phyloP scores from a whole-genome alignment of 768 basidiomycete genomes.

The Lactarius evosmus region DNA sequence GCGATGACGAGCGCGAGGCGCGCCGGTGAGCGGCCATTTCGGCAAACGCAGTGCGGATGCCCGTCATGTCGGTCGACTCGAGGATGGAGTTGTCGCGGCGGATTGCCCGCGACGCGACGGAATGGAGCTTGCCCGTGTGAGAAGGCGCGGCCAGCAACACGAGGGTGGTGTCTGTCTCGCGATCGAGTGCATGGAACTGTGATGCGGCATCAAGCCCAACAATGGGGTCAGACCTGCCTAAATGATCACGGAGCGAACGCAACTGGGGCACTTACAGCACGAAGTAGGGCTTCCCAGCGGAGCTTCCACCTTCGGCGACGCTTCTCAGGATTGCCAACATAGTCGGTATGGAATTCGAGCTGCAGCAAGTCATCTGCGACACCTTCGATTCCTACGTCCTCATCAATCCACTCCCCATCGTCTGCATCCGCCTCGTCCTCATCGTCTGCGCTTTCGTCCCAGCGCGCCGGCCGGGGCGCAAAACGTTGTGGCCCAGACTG shows the following conservation, averaged over 20 bases:
- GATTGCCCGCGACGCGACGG: slow-evolving; percentile 64
- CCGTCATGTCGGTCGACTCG: slow-evolving; percentile 48
- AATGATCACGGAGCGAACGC: slow-evolving; percentile 25
- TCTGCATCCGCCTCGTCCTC: slow-evolving; percentile 34
- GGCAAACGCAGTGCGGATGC: slow-evolving; percentile 56
- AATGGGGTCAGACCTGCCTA: slow-evolving; percentile 36
- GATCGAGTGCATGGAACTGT: slow-evolving; percentile 77
- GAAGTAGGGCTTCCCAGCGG: slow-evolving; percentile 70
- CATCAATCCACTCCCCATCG: slow-evolving; percentile 43
- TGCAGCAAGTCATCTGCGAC: slow-evolving; percentile 71
- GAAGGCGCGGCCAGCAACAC: slow-evolving; percentile 71
- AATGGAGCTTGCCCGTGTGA: slow-evolving; percentile 62
- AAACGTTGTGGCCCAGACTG: slow-evolving; percentile 28
- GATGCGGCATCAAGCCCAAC: slow-evolving; percentile 22
- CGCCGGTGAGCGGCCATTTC: slow-evolving; percentile 56
- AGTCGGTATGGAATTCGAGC: slow-evolving; percentile 73
- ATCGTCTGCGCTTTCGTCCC: slow-evolving; percentile 42
- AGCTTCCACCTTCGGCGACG: slow-evolving; percentile 69
- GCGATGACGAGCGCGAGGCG: slow-evolving; percentile 47
- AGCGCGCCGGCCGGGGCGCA: slow-evolving; percentile 29
- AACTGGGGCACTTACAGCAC: slow-evolving; percentile 50
- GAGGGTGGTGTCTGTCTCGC: slow-evolving; percentile 78
- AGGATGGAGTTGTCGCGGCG: slow-evolving; percentile 51
- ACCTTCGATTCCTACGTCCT: slow-evolving; percentile 74
- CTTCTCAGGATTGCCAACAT: slow-evolving; percentile 62